Conservation (phyloP, 768 basidiomycete genomes). For the Strobilomyces confusus region DNA sequence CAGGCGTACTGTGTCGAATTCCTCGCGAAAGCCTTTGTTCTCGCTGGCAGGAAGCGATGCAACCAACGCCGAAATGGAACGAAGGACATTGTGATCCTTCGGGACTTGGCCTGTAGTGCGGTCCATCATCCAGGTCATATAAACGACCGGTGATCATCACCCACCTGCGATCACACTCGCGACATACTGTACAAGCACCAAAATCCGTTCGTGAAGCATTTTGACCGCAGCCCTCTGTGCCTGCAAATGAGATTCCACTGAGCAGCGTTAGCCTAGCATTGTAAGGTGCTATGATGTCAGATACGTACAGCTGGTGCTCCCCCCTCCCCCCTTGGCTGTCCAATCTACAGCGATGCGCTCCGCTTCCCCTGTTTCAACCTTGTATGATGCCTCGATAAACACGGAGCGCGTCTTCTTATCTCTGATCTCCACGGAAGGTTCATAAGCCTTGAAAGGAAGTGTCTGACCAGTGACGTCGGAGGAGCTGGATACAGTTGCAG, state of each 20-base stretch:
- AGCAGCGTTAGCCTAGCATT: constrained; percentile 1
- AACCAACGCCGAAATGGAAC: constrained; percentile 81
- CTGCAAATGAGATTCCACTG: constrained; percentile 88
- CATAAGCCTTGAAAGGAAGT: constrained; percentile 91
- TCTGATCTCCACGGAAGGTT: constrained; percentile 82
- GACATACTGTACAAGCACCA: constrained; percentile 85
- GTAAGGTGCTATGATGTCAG: not conserved
- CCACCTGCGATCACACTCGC: constrained; percentile 68
- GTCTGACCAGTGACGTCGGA: constrained; percentile 61
- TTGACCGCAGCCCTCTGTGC: constrained; percentile 93
- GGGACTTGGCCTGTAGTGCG: constrained; percentile 54
- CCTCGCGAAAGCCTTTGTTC: constrained; percentile 75
- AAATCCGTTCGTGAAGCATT: constrained; percentile 92
- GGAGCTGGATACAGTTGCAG: constrained; percentile 39
- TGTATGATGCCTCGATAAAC: constrained; percentile 82
- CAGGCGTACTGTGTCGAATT: constrained; percentile 75
- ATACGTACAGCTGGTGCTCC: constrained; percentile 71
- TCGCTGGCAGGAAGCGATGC: constrained; percentile 87
- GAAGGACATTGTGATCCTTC: constrained; percentile 76
- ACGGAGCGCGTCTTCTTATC: constrained; percentile 73
- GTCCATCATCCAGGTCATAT: not conserved
- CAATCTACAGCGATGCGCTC: constrained; percentile 98
- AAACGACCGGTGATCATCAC: constrained; percentile 12
- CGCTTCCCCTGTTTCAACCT: constrained; percentile 95
- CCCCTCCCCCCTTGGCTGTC: constrained; percentile 82